A percentile compares a stretch with the other conserved stretches of the same genome.
phyloP scores from a whole-genome alignment of 768 basidiomycete genomes.

The Phlebiopsis flavidoalba region DNA sequence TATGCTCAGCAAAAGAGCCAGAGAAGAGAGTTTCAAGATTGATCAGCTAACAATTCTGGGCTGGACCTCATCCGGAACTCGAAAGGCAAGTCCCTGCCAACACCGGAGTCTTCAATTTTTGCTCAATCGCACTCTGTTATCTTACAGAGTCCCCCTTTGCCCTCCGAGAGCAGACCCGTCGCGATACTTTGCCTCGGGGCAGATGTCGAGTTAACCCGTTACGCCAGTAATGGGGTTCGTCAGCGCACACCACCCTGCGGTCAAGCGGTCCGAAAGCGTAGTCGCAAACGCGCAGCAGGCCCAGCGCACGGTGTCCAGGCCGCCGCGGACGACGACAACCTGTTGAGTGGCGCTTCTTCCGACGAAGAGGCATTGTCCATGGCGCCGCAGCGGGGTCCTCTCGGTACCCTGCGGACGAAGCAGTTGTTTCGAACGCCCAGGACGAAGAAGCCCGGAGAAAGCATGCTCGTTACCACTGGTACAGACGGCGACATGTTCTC shows the following conservation, averaged over 20 bases:
- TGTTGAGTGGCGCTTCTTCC: not conserved
- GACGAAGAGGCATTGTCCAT: not conserved
- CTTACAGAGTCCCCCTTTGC: not conserved
- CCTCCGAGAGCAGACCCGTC: not conserved
- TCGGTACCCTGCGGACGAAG: too few relatives aligned
- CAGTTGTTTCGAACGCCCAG: not conserved
- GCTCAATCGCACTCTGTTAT: too few relatives aligned
- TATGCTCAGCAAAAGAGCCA: not conserved
- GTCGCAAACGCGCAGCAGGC: not conserved
- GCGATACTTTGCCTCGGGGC: constrained; percentile 12
- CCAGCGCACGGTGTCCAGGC: not conserved
- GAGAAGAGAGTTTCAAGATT: not conserved
- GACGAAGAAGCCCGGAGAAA: constrained; percentile 3
- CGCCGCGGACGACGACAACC: not conserved
- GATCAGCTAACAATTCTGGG: constrained; percentile 6
- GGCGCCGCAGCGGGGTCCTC: not conserved
- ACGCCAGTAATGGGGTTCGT: not conserved
- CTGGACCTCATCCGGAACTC: constrained; percentile 4
- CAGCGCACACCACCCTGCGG: not conserved
- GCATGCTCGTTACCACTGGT: constrained; percentile 25
- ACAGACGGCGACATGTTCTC: constrained; percentile 36
- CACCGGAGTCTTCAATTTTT: too few relatives aligned
- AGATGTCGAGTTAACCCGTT: constrained; percentile 9
- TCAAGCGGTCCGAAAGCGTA: not conserved
- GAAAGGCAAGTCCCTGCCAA: constrained; percentile 11